phyloP scores from a whole-genome alignment of 805 yeast species.

The Metahyphopichia silvanorum region DNA sequence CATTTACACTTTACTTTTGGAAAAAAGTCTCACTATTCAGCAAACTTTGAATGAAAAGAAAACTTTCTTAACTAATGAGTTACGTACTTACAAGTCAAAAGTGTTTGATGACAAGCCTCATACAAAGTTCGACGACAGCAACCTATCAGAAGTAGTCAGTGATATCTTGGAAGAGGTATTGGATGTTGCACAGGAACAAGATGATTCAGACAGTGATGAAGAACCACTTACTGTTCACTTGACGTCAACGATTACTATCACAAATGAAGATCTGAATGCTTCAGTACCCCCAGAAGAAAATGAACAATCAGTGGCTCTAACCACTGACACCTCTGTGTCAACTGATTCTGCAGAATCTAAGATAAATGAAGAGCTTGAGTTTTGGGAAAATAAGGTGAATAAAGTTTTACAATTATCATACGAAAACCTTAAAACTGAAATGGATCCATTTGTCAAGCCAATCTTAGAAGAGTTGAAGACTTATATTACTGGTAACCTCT shows the following conservation, averaged over 20 bases:
- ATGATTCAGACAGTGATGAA: conserved; percentile 9
- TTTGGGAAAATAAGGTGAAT: conserved; percentile 32
- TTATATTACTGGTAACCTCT: conserved; percentile 21
- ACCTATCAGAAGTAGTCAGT: too few relatives aligned
- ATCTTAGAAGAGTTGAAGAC: conserved; percentile 22
- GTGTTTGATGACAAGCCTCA: conserved; percentile 2
- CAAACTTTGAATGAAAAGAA: not conserved
- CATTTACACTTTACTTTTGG: not conserved
- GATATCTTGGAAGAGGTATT: conserved; percentile 2
- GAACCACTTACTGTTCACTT: conserved; percentile 17
- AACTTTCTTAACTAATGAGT: not conserved
- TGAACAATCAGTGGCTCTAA: not conserved
- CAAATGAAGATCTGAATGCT: conserved; percentile 2
- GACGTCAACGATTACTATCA: conserved; percentile 21
- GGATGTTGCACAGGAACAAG: conserved; percentile 4
- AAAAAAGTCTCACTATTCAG: not conserved
- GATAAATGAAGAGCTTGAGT: conserved; percentile 27
- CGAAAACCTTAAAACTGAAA: conserved; percentile 28
- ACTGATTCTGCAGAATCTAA: conserved; percentile 8
- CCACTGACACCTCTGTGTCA: conserved; percentile 5
- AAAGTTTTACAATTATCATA: conserved; percentile 32
- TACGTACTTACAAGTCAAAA: not conserved
- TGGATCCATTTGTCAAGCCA: conserved; percentile 21
- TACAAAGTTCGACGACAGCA: too few relatives aligned
- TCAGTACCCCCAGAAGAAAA: not conserved